Base-by-base conservation (phyloP, 1,284 basidiomycete genomes). In the Uromyces viciae-fabae region DNA sequence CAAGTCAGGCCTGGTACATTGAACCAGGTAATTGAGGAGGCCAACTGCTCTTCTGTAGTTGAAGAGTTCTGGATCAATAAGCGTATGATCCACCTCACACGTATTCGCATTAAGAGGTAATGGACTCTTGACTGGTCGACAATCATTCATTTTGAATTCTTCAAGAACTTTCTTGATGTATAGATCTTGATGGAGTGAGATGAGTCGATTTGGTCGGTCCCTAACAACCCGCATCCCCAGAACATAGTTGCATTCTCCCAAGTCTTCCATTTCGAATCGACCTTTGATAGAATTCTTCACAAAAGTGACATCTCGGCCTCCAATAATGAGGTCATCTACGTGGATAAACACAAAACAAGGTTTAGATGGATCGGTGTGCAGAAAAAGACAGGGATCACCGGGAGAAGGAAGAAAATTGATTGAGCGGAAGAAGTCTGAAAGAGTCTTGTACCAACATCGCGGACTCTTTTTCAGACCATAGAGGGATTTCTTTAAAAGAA, bases 391-490 rank as follows among this genome's bases (percentile, higher is more conserved):
- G 15, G 72, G 72, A 42, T 75, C 52, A 9, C 22, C 36, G 22
- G 14, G 22, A 15, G 49, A 22, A 36, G 72, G 33, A 2, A 25
- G 2, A 54, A 75, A 60, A 38, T 33, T 52, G 31, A 58, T n/a
- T 3, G 49, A 36, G 1, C 19, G 2, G 22, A 75, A 58, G 72
- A 60, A 58, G 2, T 28, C 33, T 9, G 8, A 7, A 2, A 75
- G n/a, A 2, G 31, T 28, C 25, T 36, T 2, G 19, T 75, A 60
- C 72, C 52, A 75, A 22, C 52, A 40, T 36, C 72, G 3, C 25
- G 72, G 52, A 15, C 72, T 60, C n/a, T 75, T n/a, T 42, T 75
- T 75, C 5, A 60, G 36, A 2, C 72, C 52, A 42, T 75, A 75
- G 22, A 75, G 25, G 31, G 72, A 75, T 58, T 60, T 38, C 9